These are phyloP conservation scores for Cryptosporidium sp. DNA, from an alignment of 169 alveolate genomes.

Conservation along the genomic window DNA sequence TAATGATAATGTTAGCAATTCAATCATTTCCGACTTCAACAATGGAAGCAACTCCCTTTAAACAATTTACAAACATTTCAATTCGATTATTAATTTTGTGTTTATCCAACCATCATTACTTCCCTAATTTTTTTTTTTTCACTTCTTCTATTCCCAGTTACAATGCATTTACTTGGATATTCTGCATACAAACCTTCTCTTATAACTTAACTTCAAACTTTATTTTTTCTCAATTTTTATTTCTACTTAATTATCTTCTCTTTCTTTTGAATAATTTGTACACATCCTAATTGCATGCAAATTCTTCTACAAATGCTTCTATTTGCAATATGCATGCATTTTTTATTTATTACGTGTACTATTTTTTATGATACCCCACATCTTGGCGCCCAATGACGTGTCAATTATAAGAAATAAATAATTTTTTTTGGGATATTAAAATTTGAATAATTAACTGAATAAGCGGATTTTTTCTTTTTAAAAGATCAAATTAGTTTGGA, in stretches of 20 bases:
- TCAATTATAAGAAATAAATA: slow-evolving; percentile 11
- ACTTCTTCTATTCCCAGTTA: not conserved
- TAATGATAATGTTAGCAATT: not conserved
- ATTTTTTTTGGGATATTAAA: not conserved
- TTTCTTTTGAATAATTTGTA: not conserved
- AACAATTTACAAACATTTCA: not conserved
- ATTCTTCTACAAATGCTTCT: not conserved
- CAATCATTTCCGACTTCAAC: not conserved
- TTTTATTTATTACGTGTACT: not conserved
- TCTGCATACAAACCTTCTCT: not conserved
- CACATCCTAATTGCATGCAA: not conserved
- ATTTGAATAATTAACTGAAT: not conserved
- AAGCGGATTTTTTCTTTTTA: not conserved
- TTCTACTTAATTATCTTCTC: not conserved
- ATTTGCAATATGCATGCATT: not conserved
- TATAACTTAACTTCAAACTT: not conserved
- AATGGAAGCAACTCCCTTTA: not conserved
- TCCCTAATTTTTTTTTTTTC: not conserved
- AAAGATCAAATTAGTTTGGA: not conserved
- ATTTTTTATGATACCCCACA: slow-evolving; percentile 22
- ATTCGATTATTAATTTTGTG: not conserved
- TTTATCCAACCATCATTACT: not conserved
- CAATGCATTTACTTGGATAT: too few species aligned
- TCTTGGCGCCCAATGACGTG: slow-evolving; percentile 36
- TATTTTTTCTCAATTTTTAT: too few species aligned